Conservation (phyloP, 1,284 basidiomycete species). For the Ganoderma leucocontextum region DNA sequence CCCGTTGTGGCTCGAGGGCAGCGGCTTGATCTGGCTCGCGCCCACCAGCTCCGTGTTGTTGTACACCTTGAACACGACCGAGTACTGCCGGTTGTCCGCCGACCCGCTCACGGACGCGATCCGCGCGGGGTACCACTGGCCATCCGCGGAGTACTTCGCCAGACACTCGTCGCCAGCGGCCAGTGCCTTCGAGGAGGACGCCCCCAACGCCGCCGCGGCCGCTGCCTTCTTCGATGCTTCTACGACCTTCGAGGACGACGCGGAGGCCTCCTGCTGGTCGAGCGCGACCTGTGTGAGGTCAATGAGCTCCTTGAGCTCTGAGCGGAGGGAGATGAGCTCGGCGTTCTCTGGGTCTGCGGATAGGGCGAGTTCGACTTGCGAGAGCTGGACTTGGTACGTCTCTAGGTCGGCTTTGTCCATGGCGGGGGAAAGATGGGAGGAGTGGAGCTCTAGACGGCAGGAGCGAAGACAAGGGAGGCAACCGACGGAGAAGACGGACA, state of each 20-base stretch:
- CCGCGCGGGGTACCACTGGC: constrained; percentile 90
- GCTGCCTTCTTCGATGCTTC: constrained; percentile 55
- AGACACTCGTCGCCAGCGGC: constrained; percentile 92
- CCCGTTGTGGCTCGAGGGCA: constrained; percentile 63
- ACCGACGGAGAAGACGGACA: neutral
- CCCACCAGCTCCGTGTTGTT: constrained; percentile 93
- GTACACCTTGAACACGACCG: constrained; percentile 95
- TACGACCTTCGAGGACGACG: constrained; percentile 67
- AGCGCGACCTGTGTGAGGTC: constrained; percentile 83
- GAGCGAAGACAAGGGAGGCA: neutral
- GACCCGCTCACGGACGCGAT: constrained; percentile 91
- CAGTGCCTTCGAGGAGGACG: constrained; percentile 63
- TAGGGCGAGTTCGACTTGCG: constrained; percentile 90
- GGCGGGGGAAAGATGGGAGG: neutral
- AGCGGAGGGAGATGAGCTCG: constrained; percentile 80
- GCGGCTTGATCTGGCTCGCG: constrained; percentile 73
- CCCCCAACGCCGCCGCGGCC: constrained; percentile 18
- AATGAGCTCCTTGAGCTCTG: constrained; percentile 92
- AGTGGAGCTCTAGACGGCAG: neutral
- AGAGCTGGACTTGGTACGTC: constrained; percentile 89
- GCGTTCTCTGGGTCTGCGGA: constrained; percentile 83
- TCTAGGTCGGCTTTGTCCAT: constrained; percentile 87
- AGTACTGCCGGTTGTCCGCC: constrained; percentile 86
- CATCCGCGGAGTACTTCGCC: constrained; percentile 92
- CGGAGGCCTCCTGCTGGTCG: constrained; percentile 66